Percentiles rank a stretch among this genome's conserved stretches.
phyloP scores from a whole-genome alignment of 257 asterid species.

The Orobanche coerulescens region DNA sequence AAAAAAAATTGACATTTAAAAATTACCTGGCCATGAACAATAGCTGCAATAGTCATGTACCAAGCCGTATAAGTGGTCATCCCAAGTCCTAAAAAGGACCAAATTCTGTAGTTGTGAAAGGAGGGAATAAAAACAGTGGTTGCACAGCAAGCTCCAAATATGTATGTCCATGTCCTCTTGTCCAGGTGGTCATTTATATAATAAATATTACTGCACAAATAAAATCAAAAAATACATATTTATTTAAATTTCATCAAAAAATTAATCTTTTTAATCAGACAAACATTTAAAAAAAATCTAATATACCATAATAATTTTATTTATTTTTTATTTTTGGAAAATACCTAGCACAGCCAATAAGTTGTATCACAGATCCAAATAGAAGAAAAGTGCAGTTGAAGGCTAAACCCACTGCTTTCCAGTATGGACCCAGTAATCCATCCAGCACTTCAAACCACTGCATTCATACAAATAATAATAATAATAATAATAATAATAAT shows the following conservation, averaged over 20 bases:
- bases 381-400: conserved; percentile 81
- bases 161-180: conserved; percentile 91
- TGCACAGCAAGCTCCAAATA: conserved; percentile 90
- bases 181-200: conserved; percentile 72
- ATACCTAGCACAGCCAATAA: conserved; percentile 86
- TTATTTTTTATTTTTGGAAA: background rate
- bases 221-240: background rate
- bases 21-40: conserved; percentile 71
- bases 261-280: conserved; percentile 12
- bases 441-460: conserved; percentile 92
- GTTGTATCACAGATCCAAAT: conserved; percentile 79
- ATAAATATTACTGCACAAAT: conserved; percentile 56
- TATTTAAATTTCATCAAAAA: conserved; percentile 6
- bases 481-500: too few species aligned
- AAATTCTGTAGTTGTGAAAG: conserved; percentile 77
- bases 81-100: conserved; percentile 82
- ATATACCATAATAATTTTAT: conserved; percentile 11
- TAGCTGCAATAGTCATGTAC: conserved; percentile 70
- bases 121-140: conserved; percentile 84
- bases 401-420: conserved; percentile 80
- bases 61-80: conserved; percentile 91
- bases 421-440: conserved; percentile 74
- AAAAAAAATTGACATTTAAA: too few species aligned
- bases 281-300: too few species aligned
- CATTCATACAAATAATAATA: background rate